Percentiles rank a stretch among this genome's conserved stretches.
Conservation (phyloP, 805 yeast genomes). For the Zygosaccharomyces siamensis region DNA sequence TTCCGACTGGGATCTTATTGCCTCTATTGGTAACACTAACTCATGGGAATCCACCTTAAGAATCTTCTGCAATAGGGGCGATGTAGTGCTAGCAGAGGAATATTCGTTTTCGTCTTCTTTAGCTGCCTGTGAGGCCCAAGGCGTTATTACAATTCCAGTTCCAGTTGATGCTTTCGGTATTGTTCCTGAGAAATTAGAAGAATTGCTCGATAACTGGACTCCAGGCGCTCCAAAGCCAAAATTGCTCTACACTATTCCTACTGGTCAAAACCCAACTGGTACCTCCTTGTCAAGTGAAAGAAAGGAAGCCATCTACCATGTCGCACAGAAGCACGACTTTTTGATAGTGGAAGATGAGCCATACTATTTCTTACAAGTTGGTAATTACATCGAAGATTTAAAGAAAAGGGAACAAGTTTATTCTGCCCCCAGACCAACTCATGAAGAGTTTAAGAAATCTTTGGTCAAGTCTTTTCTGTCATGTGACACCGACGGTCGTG, state of each 20-base stretch:
- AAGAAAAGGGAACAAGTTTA: constrained; percentile 29
- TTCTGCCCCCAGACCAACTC: constrained; percentile 35
- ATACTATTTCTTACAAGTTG: constrained; percentile 94
- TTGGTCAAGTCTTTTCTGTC: constrained; percentile 73
- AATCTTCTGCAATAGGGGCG: constrained; percentile 73
- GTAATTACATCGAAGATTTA: constrained; percentile 51
- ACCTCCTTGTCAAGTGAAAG: constrained; percentile 73
- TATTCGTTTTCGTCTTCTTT: constrained; percentile 78
- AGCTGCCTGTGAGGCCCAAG: constrained; percentile 73
- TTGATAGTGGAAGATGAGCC: constrained; percentile 94
- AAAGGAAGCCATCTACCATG: constrained; percentile 65
- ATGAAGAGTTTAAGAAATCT: constrained; percentile 60
- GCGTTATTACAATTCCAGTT: constrained; percentile 63
- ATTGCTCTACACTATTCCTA: constrained; percentile 82
- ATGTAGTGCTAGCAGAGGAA: constrained; percentile 77
- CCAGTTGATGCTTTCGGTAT: constrained; percentile 77
- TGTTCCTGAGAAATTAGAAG: constrained; percentile 62
- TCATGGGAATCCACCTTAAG: constrained; percentile 81
- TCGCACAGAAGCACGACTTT: constrained; percentile 83
- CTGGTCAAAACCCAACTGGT: constrained; percentile 99
- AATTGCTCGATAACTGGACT: constrained; percentile 63
- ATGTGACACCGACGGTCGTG: constrained; percentile 83
- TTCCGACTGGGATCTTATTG: constrained; percentile 66
- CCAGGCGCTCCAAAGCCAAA: constrained; percentile 66
- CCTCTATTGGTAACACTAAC: constrained; percentile 85